These are phyloP conservation scores for Nissolia schottii DNA, from an alignment of 306 rosid species.

Conservation along the genomic window DNA sequence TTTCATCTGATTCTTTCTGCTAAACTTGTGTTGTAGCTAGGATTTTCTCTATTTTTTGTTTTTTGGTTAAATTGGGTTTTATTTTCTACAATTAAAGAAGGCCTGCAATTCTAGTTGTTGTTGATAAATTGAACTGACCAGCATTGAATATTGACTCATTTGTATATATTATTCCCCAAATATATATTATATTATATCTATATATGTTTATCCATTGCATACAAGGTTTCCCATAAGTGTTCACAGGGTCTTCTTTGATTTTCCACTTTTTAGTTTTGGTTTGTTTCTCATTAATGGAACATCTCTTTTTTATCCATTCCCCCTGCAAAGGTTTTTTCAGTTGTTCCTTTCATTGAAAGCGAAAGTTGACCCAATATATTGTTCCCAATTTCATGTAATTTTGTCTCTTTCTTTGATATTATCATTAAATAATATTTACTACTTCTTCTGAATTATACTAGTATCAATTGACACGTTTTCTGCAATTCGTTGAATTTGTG, in stretches of 20 bases:
- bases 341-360: constrained; percentile 84
- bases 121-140: constrained; percentile 28
- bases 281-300: constrained; percentile 61
- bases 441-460: no score
- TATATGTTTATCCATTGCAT: constrained; percentile 1
- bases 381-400: no score
- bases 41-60: background rate
- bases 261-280: constrained; percentile 57
- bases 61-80: background rate
- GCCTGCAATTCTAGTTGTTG: background rate
- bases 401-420: constrained; percentile 1
- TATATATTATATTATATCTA: background rate
- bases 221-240: constrained; percentile 30
- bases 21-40: constrained; percentile 20
- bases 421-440: no score
- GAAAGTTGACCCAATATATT: constrained; percentile 79
- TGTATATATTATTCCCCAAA: constrained; percentile 11
- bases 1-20: constrained; percentile 7
- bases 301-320: constrained; percentile 66
- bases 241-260: constrained; percentile 39
- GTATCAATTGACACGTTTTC: no score
- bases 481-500: no score
- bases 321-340: constrained; percentile 61
- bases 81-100: background rate
- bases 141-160: no score